Evolutionary conservation across 2,329 filamentous ascomycete genomes (phyloP).

Genomic region (Neurospora sp.): DNA sequence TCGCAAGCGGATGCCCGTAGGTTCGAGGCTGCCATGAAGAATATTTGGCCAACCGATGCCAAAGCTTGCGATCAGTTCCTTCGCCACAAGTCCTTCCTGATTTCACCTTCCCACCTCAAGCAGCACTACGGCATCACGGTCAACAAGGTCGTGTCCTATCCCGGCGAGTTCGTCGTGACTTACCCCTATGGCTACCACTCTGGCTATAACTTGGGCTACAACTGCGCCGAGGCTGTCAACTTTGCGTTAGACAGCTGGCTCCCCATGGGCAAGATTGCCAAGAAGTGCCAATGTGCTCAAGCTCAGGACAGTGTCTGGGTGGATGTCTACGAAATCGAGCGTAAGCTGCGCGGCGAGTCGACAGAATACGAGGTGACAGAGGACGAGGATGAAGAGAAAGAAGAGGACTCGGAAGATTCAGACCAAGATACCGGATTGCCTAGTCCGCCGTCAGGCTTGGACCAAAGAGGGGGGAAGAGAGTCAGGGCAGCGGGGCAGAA

Average conservation of each 20-base stretch:
- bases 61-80: slow-evolving; percentile 96
- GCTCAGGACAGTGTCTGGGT: slow-evolving; percentile 98
- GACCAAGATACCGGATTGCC: slow-evolving; percentile 60
- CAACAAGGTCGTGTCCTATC: slow-evolving; percentile 90
- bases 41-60: slow-evolving; percentile 85
- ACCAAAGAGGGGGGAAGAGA: slow-evolving; percentile 59
- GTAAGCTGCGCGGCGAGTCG: slow-evolving; percentile 81
- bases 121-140: slow-evolving; percentile 91
- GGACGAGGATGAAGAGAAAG: slow-evolving; percentile 58
- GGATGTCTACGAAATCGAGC: slow-evolving; percentile 90
- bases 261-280: slow-evolving; percentile 87
- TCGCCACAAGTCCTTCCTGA: slow-evolving; percentile 93
- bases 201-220: slow-evolving; percentile 95
- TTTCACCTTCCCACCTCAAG: slow-evolving; percentile 79
- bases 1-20: slow-evolving; percentile 87
- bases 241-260: slow-evolving; percentile 95
- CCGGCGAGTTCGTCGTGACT: slow-evolving; percentile 96
- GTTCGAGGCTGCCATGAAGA: slow-evolving; percentile 93
- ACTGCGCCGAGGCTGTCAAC: slow-evolving; percentile 97
- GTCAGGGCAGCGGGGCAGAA: slow-evolving; percentile 53
- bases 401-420: slow-evolving; percentile 45
- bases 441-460: slow-evolving; percentile 67
- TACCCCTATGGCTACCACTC: slow-evolving; percentile 99
- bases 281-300: slow-evolving; percentile 91
- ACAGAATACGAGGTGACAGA: slow-evolving; percentile 75